Conservation (phyloP, 352 stramenopile species). For the Globisporangium cystogenes region DNA sequence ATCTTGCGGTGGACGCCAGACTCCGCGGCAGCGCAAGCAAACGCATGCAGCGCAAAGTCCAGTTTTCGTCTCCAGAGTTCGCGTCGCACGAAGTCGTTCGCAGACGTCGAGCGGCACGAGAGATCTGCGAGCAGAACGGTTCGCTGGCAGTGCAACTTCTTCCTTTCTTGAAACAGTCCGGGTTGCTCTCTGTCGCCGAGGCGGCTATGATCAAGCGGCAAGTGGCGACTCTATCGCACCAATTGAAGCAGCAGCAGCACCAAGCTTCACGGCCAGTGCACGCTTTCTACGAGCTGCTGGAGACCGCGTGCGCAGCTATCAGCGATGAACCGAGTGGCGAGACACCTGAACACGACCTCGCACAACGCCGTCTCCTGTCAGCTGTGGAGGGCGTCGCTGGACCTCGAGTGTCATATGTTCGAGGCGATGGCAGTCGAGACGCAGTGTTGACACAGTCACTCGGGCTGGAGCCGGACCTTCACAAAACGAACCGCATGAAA, state of each 20-base stretch:
- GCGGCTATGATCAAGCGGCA: not conserved
- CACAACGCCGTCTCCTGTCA: too few species aligned
- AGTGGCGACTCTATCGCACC: not conserved
- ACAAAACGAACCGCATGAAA: constrained; percentile 53
- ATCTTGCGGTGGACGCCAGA: constrained; percentile 26
- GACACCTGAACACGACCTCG: too few species aligned
- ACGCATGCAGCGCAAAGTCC: constrained; percentile 21
- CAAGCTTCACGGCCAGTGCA: constrained; percentile 17
- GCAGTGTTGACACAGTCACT: not conserved
- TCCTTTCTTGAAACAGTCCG: constrained; percentile 15
- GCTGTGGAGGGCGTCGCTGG: not conserved
- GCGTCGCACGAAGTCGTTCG: constrained; percentile 17
- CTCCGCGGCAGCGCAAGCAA: constrained; percentile 6
- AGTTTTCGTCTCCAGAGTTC: constrained; percentile 31
- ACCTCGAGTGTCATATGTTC: not conserved
- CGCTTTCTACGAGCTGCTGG: constrained; percentile 37
- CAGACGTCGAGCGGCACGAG: constrained; percentile 20
- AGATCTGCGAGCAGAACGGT: constrained; percentile 38
- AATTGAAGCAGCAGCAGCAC: not conserved
- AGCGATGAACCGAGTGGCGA: too few species aligned
- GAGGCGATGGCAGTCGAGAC: not conserved
- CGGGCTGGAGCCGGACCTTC: constrained; percentile 12
- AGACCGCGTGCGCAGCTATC: constrained; percentile 14
- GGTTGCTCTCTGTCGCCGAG: constrained; percentile 1
- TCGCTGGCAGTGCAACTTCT: constrained; percentile 23